A percentile compares a stretch with the other conserved stretches of the same genome.
These are phyloP conservation scores for Neopestalotiopsis clavispora DNA, from an alignment of 2,329 filamentous ascomycete species.

Conservation along the genomic window DNA sequence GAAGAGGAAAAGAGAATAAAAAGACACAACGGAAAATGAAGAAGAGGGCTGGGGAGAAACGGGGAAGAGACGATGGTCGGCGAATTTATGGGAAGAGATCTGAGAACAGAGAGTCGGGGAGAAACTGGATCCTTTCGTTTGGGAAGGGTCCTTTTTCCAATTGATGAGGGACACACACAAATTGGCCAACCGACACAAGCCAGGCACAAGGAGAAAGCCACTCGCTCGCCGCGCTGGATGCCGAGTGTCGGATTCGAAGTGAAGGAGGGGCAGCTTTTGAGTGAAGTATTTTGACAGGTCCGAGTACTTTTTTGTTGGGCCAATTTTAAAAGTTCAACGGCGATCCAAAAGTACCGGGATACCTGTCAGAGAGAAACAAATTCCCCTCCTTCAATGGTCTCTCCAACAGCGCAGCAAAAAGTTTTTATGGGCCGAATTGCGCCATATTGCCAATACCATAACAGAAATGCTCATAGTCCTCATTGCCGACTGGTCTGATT, in stretches of 20 bases:
- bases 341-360: background rate
- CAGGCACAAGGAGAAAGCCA: background rate
- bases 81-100: background rate
- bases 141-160: conserved; percentile 10
- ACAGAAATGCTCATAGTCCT: background rate
- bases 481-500: background rate
- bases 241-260: conserved; percentile 10
- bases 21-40: background rate
- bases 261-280: background rate
- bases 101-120: background rate
- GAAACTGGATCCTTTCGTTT: background rate
- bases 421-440: conserved; percentile 15
- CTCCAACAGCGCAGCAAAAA: conserved; percentile 10
- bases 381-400: background rate
- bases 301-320: background rate
- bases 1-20: too few relatives aligned
- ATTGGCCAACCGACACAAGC: background rate
- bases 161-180: conserved; percentile 7
- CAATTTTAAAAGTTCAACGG: background rate
- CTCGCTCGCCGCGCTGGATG: conserved; percentile 1
- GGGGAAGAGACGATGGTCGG: background rate
- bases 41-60: background rate
- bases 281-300: background rate
- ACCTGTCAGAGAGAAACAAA: background rate
- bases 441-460: conserved; percentile 8